Conservation (phyloP, 805 yeast species). For the Suhomyces pyralidae region DNA sequence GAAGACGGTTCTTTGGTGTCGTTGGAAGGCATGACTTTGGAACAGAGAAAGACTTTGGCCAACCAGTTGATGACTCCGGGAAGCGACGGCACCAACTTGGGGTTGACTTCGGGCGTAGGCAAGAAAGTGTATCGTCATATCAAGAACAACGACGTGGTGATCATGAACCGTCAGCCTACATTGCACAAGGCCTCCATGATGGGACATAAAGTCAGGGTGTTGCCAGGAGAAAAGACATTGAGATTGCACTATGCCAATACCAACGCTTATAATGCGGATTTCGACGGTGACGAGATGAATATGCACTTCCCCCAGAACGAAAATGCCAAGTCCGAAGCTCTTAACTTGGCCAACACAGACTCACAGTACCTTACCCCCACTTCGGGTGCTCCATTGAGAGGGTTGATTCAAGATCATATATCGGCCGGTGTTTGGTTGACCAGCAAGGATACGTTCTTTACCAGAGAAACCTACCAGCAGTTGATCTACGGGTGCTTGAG, state of each 20-base stretch:
- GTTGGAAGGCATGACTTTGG: slow-evolving; percentile 82
- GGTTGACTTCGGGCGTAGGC: slow-evolving; percentile 42
- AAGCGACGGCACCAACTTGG: slow-evolving; percentile 52
- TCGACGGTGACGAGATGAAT: slow-evolving; percentile 99
- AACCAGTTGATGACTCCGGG: slow-evolving; percentile 87
- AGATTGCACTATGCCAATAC: slow-evolving; percentile 98
- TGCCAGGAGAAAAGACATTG: slow-evolving; percentile 95
- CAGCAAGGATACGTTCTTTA: slow-evolving; percentile 85
- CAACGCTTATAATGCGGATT: slow-evolving; percentile 98
- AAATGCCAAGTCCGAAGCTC: slow-evolving; percentile 94
- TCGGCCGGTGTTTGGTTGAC: slow-evolving; percentile 99
- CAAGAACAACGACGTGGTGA: slow-evolving; percentile 88
- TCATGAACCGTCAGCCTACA: slow-evolving; percentile 99
- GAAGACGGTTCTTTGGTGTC: slow-evolving; percentile 88
- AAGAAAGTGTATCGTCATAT: slow-evolving; percentile 95
- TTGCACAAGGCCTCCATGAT: slow-evolving; percentile 99
- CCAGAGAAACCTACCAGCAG: slow-evolving; percentile 90
- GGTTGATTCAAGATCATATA: slow-evolving; percentile 97
- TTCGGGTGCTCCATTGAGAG: slow-evolving; percentile 97
- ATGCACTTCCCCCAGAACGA: slow-evolving; percentile 99
- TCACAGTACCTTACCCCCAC: slow-evolving; percentile 98
- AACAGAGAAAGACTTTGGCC: slow-evolving; percentile 93
- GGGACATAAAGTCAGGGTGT: slow-evolving; percentile 97
- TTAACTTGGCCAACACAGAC: slow-evolving; percentile 93
- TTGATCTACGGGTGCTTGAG: slow-evolving; percentile 89